A percentile compares a stretch with the other conserved stretches of the same genome.
phyloP scores from a whole-genome alignment of 1,139 yeast species.

The Saccharomyces hybrid region DNA sequence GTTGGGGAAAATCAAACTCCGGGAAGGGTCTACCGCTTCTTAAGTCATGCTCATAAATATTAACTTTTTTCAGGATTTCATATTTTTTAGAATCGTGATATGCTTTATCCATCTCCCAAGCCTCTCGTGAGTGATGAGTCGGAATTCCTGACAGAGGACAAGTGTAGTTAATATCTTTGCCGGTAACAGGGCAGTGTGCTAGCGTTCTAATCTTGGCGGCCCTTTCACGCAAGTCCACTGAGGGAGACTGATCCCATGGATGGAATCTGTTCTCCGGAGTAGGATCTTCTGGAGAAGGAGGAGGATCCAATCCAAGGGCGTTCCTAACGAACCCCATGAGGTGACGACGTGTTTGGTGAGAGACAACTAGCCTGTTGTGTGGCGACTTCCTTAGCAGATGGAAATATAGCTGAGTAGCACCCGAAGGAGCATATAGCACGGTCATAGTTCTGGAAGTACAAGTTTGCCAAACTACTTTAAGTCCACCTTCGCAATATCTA shows the following conservation, averaged over 20 bases:
- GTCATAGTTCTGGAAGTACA: not conserved
- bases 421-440: not conserved
- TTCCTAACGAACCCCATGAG: constrained; percentile 45
- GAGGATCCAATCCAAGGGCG: constrained; percentile 56
- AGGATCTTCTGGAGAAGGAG: constrained; percentile 55
- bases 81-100: constrained; percentile 64
- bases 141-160: constrained; percentile 96
- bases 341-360: constrained; percentile 22
- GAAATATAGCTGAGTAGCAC: not conserved
- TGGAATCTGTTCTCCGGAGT: constrained; percentile 62
- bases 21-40: constrained; percentile 91
- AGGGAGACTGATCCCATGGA: constrained; percentile 89
- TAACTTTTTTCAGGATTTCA: constrained; percentile 74
- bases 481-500: not conserved
- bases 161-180: constrained; percentile 68
- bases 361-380: not conserved
- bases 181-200: constrained; percentile 88
- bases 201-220: constrained; percentile 85
- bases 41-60: constrained; percentile 88
- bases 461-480: not conserved
- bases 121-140: constrained; percentile 83
- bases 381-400: not conserved
- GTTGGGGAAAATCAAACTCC: constrained; percentile 86
- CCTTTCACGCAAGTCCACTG: constrained; percentile 77
- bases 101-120: constrained; percentile 74